Evolutionary conservation across 345 rosid genomes (phyloP), one percentile per base, ranked within the genome.

Genomic region (Eucalyptus curtisii): DNA sequence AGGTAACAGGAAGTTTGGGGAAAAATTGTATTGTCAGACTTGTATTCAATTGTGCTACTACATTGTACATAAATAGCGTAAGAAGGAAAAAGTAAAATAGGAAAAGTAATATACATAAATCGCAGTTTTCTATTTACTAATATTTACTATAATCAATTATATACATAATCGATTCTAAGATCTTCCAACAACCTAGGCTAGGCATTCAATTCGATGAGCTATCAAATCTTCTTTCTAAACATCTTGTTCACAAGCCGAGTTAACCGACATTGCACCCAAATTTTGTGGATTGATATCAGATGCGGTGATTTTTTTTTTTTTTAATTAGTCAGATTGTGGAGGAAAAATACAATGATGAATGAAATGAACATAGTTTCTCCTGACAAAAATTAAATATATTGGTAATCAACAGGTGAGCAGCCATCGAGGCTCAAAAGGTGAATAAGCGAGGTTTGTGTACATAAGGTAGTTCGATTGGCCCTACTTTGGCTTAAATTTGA

Each of bases 201-300:
- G 61, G 30, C 61, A 40, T 71, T 40, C 22, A 13, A 76, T 76
- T 76, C 2, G 8, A 76, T 71, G 7, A 71, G 14, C 45, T 22
- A 71, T 37, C 45, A 9, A 13, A 68, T 68, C 80, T 68, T 8
- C 13, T 33, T 68, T 68, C 81, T 68, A 10, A 33, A 33, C 25
- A 68, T 33, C 20, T 68, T 68, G 25, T 9, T 68, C 44, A 68
- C 37, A 22, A 31, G 81, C 13, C 2, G 13, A 59, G 4, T 59
- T 1, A 27, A 3, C 31, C 2, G 31, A 59, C 15, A 27, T 27
- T 27, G 68, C 16, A 0, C 8, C 31, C 12, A 13, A 3, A 6
- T 59, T 27, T 59, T 59, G 7, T 64, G 40, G 16, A n/a, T 64
- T 14, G 16, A 64, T 37, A 76, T 40, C 0, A 37, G 5, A 76